Evolutionary conservation across 2,329 filamentous ascomycete genomes (phyloP).

Genomic region (Calonectria hawksworthii): DNA sequence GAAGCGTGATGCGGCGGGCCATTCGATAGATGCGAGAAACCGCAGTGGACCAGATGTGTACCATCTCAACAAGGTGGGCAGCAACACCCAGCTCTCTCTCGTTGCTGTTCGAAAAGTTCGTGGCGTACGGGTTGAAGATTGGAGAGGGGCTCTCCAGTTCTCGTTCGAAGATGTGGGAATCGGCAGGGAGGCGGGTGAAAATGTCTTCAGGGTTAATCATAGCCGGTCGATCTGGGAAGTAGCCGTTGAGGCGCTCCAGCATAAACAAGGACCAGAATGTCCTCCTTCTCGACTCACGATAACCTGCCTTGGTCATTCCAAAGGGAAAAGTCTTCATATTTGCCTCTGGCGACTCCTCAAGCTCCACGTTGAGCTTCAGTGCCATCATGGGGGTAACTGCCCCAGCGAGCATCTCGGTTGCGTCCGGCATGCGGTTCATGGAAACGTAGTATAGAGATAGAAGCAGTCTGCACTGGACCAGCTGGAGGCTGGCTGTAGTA

Average conservation of each 20-base stretch:
- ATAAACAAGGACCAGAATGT: constrained; percentile 81
- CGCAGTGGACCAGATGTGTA: constrained; percentile 75
- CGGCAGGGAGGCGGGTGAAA: constrained; percentile 75
- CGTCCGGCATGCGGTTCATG: constrained; percentile 69
- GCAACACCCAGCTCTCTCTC: constrained; percentile 62
- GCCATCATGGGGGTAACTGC: constrained; percentile 72
- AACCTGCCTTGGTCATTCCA: constrained; percentile 68
- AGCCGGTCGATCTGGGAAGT: constrained; percentile 66
- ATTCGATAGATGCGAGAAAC: constrained; percentile 68
- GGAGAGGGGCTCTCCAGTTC: constrained; percentile 70
- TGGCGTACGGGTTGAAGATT: constrained; percentile 68
- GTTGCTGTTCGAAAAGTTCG: constrained; percentile 35
- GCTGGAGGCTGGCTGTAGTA: constrained; percentile 61
- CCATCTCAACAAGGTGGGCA: constrained; percentile 73
- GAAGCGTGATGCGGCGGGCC: constrained; percentile 45
- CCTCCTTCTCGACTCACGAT: constrained; percentile 76
- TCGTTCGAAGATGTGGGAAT: constrained; percentile 72
- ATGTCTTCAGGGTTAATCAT: constrained; percentile 75
- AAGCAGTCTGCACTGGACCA: constrained; percentile 77
- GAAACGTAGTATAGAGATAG: constrained; percentile 77
- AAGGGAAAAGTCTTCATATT: constrained; percentile 63
- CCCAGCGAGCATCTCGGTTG: constrained; percentile 74
- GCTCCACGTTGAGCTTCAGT: constrained; percentile 75
- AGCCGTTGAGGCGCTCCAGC: constrained; percentile 76
- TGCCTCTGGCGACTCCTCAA: constrained; percentile 60